Conservation (phyloP, 2,329 filamentous ascomycete species). For the Teratosphaeria gauchensis region DNA sequence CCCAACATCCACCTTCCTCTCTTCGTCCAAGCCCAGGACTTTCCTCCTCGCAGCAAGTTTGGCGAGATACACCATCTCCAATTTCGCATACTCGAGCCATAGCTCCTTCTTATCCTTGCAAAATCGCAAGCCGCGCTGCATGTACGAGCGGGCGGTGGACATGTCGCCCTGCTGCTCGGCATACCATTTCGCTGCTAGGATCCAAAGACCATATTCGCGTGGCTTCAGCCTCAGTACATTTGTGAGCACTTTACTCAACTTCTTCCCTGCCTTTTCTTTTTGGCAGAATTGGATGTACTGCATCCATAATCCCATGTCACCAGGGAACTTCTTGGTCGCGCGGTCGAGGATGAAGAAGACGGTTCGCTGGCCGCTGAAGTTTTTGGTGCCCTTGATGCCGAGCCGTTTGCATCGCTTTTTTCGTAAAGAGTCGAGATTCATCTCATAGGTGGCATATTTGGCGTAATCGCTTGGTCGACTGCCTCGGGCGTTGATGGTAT, state of each 20-base stretch:
- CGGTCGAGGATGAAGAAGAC: slow-evolving; percentile 86
- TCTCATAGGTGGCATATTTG: slow-evolving; percentile 66
- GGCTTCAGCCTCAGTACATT: slow-evolving; percentile 77
- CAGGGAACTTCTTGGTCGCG: slow-evolving; percentile 73
- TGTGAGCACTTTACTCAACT: slow-evolving; percentile 50
- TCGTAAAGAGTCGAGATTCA: slow-evolving; percentile 61
- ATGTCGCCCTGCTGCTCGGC: slow-evolving; percentile 79
- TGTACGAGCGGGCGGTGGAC: slow-evolving; percentile 69
- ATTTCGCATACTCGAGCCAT: slow-evolving; percentile 82
- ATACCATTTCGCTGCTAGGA: slow-evolving; percentile 67
- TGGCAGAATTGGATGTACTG: slow-evolving; percentile 79
- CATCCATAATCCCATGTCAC: slow-evolving; percentile 73
- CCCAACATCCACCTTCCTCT: slow-evolving; percentile 32
- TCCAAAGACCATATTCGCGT: slow-evolving; percentile 72
- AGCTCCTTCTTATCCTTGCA: slow-evolving; percentile 64
- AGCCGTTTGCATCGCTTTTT: slow-evolving; percentile 74
- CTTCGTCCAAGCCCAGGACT: slow-evolving; percentile 53
- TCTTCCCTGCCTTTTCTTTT: slow-evolving; percentile 53
- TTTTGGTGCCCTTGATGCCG: slow-evolving; percentile 59
- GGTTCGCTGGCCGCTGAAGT: slow-evolving; percentile 59
- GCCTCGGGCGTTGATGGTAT: slow-evolving; percentile 75
- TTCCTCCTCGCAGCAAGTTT: slow-evolving; percentile 67
- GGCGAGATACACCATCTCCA: slow-evolving; percentile 86
- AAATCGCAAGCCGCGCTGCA: slow-evolving; percentile 86
- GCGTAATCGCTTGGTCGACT: slow-evolving; percentile 70